Conservation (phyloP, 2,329 filamentous ascomycete species). For the Hypoxylon sp. region DNA sequence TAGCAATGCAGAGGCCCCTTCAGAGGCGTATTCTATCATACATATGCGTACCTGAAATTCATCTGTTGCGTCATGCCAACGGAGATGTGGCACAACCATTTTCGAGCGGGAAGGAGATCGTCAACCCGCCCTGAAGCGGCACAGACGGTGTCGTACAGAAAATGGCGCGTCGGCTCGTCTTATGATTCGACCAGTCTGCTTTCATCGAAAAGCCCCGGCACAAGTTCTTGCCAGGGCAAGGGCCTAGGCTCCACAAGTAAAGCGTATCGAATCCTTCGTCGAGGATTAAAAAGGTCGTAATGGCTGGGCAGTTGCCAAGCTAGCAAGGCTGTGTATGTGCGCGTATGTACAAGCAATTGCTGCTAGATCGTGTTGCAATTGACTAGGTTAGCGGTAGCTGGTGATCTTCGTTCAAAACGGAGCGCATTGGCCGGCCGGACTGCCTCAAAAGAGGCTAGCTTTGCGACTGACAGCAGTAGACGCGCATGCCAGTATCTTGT, state of each 20-base stretch:
- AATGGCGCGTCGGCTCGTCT: slow-evolving; percentile 50
- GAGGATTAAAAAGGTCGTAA: slow-evolving; percentile 41
- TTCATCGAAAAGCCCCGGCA: slow-evolving; percentile 32
- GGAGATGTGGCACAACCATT: slow-evolving; percentile 41
- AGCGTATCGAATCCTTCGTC: slow-evolving; percentile 42
- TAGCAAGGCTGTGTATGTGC: slow-evolving; percentile 33
- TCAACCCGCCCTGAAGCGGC: slow-evolving; percentile 46
- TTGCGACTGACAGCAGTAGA: slow-evolving; percentile 39
- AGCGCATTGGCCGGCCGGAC: slow-evolving; percentile 54
- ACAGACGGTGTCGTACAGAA: slow-evolving; percentile 52
- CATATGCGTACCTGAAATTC: slow-evolving; percentile 38
- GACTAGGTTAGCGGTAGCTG: slow-evolving; percentile 50
- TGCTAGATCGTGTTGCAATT: slow-evolving; percentile 56
- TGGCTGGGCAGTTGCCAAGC: slow-evolving; percentile 36
- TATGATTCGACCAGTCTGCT: slow-evolving; percentile 48
- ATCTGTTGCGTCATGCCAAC: slow-evolving; percentile 42
- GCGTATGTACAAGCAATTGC: slow-evolving; percentile 43
- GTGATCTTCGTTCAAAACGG: slow-evolving; percentile 56
- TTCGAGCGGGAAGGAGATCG: slow-evolving; percentile 45
- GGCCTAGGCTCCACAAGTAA: slow-evolving; percentile 32
- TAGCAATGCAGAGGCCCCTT: slow-evolving; percentile 1
- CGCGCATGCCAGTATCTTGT: slow-evolving; percentile 43
- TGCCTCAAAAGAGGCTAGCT: slow-evolving; percentile 55
- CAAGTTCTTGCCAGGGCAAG: slow-evolving; percentile 15
- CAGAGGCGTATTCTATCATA: slow-evolving; percentile 30